Evolutionary conservation across 23 red algal species (phyloP), one percentile per base, ranked within the genome.

Genomic region (Chondrus crispus): DNA sequence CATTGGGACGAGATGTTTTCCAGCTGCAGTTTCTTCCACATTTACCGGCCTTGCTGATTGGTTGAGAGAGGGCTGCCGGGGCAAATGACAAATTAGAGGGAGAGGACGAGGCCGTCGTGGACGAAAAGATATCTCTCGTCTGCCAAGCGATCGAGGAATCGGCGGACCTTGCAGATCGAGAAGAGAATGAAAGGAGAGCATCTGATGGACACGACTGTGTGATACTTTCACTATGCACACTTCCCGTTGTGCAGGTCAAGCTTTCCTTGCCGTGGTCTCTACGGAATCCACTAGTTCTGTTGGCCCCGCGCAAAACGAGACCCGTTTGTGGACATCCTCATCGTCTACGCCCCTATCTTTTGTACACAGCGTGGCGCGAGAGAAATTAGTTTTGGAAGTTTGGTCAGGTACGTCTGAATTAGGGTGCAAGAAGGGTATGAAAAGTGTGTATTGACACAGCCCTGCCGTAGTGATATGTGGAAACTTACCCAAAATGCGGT

Each of bases 401-500:
- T n/a, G n/a, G n/a, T n/a, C n/a, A n/a, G n/a, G n/a, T n/a, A n/a
- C n/a, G n/a, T n/a, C n/a, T n/a, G n/a, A n/a, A n/a, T n/a, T n/a
- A n/a, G n/a, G n/a, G n/a, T n/a, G n/a, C n/a, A n/a, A n/a, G n/a
- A n/a, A n/a, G n/a, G n/a, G n/a, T n/a, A n/a, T n/a, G n/a, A n/a
- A n/a, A n/a, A n/a, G n/a, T n/a, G n/a, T n/a, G n/a, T n/a, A n/a
- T n/a, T n/a, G n/a, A n/a, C n/a, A n/a, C n/a, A n/a, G n/a, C n/a
- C n/a, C n/a, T n/a, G n/a, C n/a, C n/a, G n/a, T n/a, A n/a, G n/a
- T n/a, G n/a, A n/a, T n/a, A n/a, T n/a, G n/a, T n/a, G n/a, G n/a
- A n/a, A n/a, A 85, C 91, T 47, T 85, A 74, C 81, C 92, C 54
- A 98, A 60, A 20, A 98, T 82, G n/a, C 96, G 89, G 12, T 11